A percentile compares a stretch with the other conserved stretches of the same genome.
Conservation (phyloP, 1,284 basidiomycete genomes). For the Papiliotrema fonsecae region DNA sequence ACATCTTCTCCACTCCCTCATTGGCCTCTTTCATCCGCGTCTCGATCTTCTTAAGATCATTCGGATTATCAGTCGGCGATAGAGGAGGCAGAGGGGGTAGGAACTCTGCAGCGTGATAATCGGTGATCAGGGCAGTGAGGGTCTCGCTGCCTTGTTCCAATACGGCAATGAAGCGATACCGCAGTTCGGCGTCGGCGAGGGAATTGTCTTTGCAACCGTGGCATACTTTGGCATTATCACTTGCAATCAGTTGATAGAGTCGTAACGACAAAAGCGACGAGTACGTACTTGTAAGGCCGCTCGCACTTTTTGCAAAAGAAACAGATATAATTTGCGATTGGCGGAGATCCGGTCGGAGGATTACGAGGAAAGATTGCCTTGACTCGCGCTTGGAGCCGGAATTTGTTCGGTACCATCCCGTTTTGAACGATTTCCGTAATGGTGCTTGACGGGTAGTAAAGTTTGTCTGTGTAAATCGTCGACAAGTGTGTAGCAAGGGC, state of each 20-base stretch:
- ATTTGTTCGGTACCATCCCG: constrained; percentile 27
- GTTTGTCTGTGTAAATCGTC: constrained; percentile 15
- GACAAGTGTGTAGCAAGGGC: constrained; percentile 14
- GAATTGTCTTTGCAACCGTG: constrained; percentile 22
- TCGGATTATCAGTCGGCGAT: constrained; percentile 13
- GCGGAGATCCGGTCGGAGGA: not conserved
- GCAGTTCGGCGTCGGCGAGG: constrained; percentile 14
- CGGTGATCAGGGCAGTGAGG: constrained; percentile 16
- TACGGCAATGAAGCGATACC: constrained; percentile 24
- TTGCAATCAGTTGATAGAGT: not conserved
- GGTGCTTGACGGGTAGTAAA: constrained; percentile 20
- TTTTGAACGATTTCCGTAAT: constrained; percentile 17
- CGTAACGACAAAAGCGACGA: no score
- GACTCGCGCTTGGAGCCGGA: constrained; percentile 27
- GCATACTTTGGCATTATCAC: constrained; percentile 10
- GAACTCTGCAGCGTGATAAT: constrained; percentile 22
- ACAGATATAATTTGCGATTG: constrained; percentile 7
- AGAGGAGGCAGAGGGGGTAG: constrained; percentile 31
- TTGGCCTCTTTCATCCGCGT: constrained; percentile 8
- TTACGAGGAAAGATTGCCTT: constrained; percentile 7
- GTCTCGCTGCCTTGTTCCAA: not conserved
- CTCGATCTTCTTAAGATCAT: constrained; percentile 17
- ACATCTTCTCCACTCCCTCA: constrained; percentile 14
- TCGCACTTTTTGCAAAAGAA: not conserved
- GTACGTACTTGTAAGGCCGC: not conserved